Evolutionary conservation across 345 rosid species (phyloP).

Genomic region (Syzygium aqueum): DNA sequence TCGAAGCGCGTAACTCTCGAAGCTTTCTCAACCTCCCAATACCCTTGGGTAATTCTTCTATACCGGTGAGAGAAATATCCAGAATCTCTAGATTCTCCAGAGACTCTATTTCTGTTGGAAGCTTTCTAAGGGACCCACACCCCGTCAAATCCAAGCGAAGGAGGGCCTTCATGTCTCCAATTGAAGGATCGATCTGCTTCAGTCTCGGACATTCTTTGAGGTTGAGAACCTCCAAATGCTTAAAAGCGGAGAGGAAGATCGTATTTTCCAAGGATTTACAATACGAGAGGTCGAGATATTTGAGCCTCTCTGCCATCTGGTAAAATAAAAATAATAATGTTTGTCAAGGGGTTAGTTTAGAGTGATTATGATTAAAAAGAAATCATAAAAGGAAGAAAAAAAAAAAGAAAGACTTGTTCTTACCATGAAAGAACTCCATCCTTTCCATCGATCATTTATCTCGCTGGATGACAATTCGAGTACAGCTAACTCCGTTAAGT

Average conservation of each 20-base stretch:
- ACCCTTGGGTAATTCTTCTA: background rate
- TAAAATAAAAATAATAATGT: no score
- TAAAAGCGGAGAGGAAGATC: background rate
- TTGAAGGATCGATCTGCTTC: background rate
- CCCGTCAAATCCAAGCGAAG: rapidly evolving
- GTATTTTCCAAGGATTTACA: background rate
- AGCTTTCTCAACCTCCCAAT: background rate
- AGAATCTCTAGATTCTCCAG: background rate
- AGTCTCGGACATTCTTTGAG: rapidly evolving
- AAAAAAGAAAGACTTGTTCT: background rate
- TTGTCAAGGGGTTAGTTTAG: background rate
- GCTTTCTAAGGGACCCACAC: background rate
- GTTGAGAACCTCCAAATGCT: background rate
- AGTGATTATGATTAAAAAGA: background rate
- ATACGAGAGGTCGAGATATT: background rate
- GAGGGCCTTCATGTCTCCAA: background rate
- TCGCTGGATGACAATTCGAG: no score
- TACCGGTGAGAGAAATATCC: rapidly evolving
- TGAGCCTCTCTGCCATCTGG: background rate
- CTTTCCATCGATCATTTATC: no score
- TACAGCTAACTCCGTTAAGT: no score
- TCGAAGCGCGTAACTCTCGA: rapidly evolving
- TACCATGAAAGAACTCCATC: no score
- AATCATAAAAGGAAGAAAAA: no score
- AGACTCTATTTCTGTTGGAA: background rate